phyloP scores from a whole-genome alignment of 495 filamentous ascomycete genomes.

The Lasiosphaeria ovina region DNA sequence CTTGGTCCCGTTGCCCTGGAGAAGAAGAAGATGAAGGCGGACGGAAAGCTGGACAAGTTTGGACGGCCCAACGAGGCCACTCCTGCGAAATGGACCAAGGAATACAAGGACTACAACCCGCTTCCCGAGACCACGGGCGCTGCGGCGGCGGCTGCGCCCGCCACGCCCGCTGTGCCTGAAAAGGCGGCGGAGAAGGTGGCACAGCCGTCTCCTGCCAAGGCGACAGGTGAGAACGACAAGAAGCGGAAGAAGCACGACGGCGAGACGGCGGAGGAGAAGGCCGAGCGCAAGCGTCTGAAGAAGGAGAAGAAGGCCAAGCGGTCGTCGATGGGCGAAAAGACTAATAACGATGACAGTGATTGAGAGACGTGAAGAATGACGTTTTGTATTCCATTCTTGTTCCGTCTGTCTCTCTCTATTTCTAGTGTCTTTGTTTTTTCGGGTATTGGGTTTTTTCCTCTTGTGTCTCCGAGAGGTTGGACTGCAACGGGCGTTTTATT shows the following conservation, averaged over 20 bases:
- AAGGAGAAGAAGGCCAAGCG: conserved; percentile 68
- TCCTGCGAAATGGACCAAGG: conserved; percentile 82
- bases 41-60: conserved; percentile 95
- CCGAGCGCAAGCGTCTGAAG: conserved; percentile 73
- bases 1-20: conserved; percentile 83
- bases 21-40: conserved; percentile 99
- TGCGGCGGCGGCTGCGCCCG: conserved; percentile 36
- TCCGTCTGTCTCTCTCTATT: background rate
- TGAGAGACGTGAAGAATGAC: conserved; percentile 11
- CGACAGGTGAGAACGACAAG: conserved; percentile 50
- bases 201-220: too few species aligned
- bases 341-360: conserved; percentile 52
- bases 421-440: too few species aligned
- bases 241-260: conserved; percentile 82
- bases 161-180: conserved; percentile 16
- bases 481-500: background rate
- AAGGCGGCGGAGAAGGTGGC: conserved; percentile 14
- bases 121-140: conserved; percentile 35
- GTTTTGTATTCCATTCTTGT: conserved; percentile 2
- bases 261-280: conserved; percentile 73
- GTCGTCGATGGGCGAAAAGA: conserved; percentile 50
- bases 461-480: too few species aligned
- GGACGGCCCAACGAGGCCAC: conserved; percentile 89
- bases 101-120: conserved; percentile 83
- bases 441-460: too few species aligned